A percentile compares a stretch with the other conserved stretches of the same genome.
phyloP scores from a whole-genome alignment of 2,329 filamentous ascomycete genomes.

The Alternaria ventricosa region DNA sequence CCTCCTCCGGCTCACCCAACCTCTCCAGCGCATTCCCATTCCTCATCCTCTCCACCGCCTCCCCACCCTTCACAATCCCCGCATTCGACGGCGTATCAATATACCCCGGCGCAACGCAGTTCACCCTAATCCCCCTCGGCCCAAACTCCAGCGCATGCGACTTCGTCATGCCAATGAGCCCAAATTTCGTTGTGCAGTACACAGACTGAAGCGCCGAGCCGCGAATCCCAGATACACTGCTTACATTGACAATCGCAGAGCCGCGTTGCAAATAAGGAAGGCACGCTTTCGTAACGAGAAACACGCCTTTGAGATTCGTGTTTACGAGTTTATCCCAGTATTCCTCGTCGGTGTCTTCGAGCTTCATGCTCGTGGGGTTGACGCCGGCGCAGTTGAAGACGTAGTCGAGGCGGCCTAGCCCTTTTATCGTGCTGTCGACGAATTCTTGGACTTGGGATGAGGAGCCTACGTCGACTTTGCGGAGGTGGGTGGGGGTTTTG shows the following conservation, averaged over 20 bases:
- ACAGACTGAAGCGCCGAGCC: slow-evolving; percentile 37
- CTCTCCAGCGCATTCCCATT: slow-evolving; percentile 52
- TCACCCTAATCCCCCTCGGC: slow-evolving; percentile 38
- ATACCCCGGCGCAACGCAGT: slow-evolving; percentile 48
- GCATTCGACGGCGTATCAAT: slow-evolving; percentile 59
- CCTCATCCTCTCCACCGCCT: slow-evolving; percentile 51
- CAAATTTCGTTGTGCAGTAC: slow-evolving; percentile 46
- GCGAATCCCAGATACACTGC: slow-evolving; percentile 31
- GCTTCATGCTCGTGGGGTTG: slow-evolving; percentile 54
- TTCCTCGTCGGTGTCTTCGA: slow-evolving; percentile 52
- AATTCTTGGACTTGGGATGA: slow-evolving; percentile 52
- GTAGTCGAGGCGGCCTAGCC: slow-evolving; percentile 48
- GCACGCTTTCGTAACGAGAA: slow-evolving; percentile 53
- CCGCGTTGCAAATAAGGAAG: slow-evolving; percentile 46
- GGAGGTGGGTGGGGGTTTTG: slow-evolving; percentile 40
- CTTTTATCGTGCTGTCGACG: slow-evolving; percentile 46
- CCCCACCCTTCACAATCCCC: slow-evolving; percentile 56
- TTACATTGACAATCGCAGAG: slow-evolving; percentile 39
- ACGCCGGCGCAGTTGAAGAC: slow-evolving; percentile 58
- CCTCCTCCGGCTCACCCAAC: slow-evolving; percentile 55
- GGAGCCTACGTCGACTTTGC: slow-evolving; percentile 56
- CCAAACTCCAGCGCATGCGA: slow-evolving; percentile 42
- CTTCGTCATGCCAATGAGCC: slow-evolving; percentile 45
- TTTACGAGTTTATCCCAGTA: slow-evolving; percentile 57
- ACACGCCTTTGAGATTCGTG: slow-evolving; percentile 55